A percentile compares a stretch with the other conserved stretches of the same genome.
These are phyloP conservation scores for Acanthamoeba castellanii DNA, from an alignment of 208 protist species.

Conservation along the genomic window DNA sequence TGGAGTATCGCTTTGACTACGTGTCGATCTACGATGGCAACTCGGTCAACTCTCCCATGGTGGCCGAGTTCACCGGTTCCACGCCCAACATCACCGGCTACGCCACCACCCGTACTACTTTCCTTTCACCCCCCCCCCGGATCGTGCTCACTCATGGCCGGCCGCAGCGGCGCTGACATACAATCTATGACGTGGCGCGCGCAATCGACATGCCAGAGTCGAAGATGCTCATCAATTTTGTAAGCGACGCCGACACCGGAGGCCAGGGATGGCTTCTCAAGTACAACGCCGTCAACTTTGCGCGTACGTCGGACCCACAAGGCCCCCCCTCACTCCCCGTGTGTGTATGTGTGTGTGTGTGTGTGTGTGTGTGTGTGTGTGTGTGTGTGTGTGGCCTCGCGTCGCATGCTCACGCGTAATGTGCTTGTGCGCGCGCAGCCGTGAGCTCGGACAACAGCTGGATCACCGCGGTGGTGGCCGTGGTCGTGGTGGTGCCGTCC, in stretches of 20 bases:
- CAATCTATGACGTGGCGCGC: too few species aligned
- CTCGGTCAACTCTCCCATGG: constrained; percentile 23
- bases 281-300: constrained; percentile 46
- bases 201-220: constrained; percentile 17
- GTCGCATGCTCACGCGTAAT: not conserved
- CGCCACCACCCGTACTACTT: not conserved
- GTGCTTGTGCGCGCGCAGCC: not conserved
- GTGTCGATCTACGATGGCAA: constrained; percentile 37
- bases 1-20: constrained; percentile 43
- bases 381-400: too few species aligned
- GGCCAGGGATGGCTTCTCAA: constrained; percentile 7
- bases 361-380: too few species aligned
- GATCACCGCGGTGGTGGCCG: constrained; percentile 45
- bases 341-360: too few species aligned
- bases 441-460: constrained; percentile 6
- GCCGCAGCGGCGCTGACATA: too few species aligned
- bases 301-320: not conserved
- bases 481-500: not conserved
- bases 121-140: not conserved
- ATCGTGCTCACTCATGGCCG: not conserved
- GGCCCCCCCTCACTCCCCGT: not conserved
- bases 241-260: not conserved
- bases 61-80: constrained; percentile 7
- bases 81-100: not conserved
- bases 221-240: constrained; percentile 60